Evolutionary conservation across 2,329 filamentous ascomycete species (phyloP).

Genomic region (Cercospora sojina): DNA sequence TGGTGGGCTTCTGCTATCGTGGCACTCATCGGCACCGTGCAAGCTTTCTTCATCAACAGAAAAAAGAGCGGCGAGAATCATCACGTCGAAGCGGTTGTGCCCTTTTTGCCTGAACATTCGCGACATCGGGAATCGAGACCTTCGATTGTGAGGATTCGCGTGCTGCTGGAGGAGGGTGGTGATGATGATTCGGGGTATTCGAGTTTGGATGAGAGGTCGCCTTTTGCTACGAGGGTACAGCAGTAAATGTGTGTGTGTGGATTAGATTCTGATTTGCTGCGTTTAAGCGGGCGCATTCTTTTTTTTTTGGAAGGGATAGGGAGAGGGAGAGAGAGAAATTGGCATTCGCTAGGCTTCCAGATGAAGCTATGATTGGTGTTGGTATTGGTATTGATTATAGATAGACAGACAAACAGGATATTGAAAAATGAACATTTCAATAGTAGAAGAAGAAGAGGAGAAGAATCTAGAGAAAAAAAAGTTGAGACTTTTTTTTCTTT

Average conservation of each 20-base stretch:
- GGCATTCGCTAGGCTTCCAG: neutral
- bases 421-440: neutral
- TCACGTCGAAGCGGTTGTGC: slow-evolving; percentile 29
- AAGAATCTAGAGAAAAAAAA: too few relatives aligned
- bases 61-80: slow-evolving; percentile 40
- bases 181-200: slow-evolving; percentile 28
- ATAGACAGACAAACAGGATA: neutral
- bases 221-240: slow-evolving; percentile 20
- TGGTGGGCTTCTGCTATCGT: slow-evolving; percentile 62
- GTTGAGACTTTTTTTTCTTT: too few relatives aligned
- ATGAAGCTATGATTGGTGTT: neutral
- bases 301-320: neutral
- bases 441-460: too few relatives aligned
- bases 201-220: slow-evolving; percentile 28
- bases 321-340: neutral
- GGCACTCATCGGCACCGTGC: slow-evolving; percentile 56
- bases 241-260: too few relatives aligned
- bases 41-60: slow-evolving; percentile 56
- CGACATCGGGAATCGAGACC: slow-evolving; percentile 19
- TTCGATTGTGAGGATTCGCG: slow-evolving; percentile 32
- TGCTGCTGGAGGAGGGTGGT: slow-evolving; percentile 17
- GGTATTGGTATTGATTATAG: neutral
- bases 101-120: slow-evolving; percentile 31
- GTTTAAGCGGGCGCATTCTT: neutral
- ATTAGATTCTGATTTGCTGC: neutral